phyloP scores from a whole-genome alignment of 2,329 filamentous ascomycete species.

The Trichoderma aggressivum region DNA sequence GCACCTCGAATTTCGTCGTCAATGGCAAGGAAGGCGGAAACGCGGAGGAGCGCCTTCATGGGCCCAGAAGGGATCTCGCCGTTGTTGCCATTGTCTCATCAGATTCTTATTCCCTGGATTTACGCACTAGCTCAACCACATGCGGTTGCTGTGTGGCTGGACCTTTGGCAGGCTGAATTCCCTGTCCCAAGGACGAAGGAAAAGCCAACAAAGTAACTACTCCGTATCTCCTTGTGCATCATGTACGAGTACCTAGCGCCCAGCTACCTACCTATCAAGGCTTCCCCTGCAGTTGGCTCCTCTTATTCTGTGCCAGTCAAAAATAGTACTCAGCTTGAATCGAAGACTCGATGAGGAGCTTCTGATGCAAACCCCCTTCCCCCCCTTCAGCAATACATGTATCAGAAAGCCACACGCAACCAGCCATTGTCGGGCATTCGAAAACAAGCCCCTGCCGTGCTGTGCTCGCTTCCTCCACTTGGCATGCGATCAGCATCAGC shows the following conservation, averaged over 20 bases:
- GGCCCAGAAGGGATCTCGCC: not conserved
- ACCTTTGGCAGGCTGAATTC: not conserved
- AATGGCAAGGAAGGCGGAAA: not conserved
- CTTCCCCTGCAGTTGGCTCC: slow-evolving; percentile 6
- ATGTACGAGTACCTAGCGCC: not conserved
- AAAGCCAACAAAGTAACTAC: not conserved
- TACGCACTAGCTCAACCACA: not conserved
- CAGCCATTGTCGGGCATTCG: not conserved
- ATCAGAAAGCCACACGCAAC: not conserved
- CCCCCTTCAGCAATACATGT: not conserved
- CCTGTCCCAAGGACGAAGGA: not conserved
- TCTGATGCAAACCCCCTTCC: not conserved
- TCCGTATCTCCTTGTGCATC: not conserved
- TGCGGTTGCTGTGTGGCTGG: not conserved
- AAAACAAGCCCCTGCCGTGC: not conserved
- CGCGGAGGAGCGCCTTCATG: not conserved
- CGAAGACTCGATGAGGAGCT: not conserved
- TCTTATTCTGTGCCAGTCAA: not conserved
- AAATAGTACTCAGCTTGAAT: not conserved
- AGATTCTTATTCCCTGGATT: not conserved
- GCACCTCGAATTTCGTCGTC: not conserved
- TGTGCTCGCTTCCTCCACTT: not conserved
- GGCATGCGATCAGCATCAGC: not conserved
- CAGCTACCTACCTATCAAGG: not conserved
- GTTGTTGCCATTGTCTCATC: not conserved